phyloP scores from a whole-genome alignment of 202 grass and related monocot species.

The Setaria italica region DNA sequence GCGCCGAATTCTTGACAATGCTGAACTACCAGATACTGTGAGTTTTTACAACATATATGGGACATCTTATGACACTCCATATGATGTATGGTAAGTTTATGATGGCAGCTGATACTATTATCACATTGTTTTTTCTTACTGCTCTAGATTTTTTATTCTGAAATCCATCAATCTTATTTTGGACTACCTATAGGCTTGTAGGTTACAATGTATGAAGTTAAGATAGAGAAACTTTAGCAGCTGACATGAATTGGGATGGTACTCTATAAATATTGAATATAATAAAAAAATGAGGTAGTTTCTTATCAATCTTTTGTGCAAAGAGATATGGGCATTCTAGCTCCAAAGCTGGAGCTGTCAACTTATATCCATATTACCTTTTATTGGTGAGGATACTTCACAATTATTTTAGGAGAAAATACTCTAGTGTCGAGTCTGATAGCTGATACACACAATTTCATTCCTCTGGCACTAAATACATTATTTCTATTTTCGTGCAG shows the following conservation, averaged over 20 bases:
- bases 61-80: conserved; percentile 74
- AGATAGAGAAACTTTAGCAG: conserved; percentile 1
- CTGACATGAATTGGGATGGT: conserved; percentile 16
- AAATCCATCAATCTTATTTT: background rate
- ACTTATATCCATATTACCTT: conserved; percentile 6
- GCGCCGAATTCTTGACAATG: conserved; percentile 77
- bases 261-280: background rate
- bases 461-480: conserved; percentile 31
- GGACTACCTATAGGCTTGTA: background rate
- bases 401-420: background rate
- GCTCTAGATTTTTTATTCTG: background rate
- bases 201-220: background rate
- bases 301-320: background rate
- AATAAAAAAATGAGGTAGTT: background rate
- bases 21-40: conserved; percentile 76
- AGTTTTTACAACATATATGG: conserved; percentile 89
- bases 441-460: background rate
- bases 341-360: background rate
- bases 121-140: conserved; percentile 2
- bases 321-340: background rate
- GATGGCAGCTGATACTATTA: background rate
- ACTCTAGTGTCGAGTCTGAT: background rate
- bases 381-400: background rate
- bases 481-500: conserved; percentile 50
- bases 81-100: conserved; percentile 80